These are phyloP conservation scores for Polyporus tsugae DNA, from an alignment of 1,284 basidiomycete genomes.

Conservation along the genomic window DNA sequence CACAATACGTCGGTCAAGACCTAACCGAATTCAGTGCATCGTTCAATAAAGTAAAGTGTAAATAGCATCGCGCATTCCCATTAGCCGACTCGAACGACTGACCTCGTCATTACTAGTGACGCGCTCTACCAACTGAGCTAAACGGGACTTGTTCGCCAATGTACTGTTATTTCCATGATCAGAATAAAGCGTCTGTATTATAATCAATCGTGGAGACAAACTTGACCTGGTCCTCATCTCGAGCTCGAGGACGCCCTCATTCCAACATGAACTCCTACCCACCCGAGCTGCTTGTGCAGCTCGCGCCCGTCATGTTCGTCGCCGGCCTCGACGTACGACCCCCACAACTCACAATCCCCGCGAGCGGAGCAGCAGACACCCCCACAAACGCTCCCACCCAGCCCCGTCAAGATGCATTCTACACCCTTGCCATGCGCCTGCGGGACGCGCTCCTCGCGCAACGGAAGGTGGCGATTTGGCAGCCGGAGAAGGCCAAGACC, in stretches of 20 bases:
- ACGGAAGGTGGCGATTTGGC: constrained; percentile 69
- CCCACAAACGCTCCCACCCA: constrained; percentile 19
- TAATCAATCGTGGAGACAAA: too few species aligned
- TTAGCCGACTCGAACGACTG: constrained; percentile 63
- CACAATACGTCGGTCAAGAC: too few species aligned
- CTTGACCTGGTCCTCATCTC: too few species aligned
- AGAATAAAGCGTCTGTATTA: too few species aligned
- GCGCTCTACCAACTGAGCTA: constrained; percentile 65
- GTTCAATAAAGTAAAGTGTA: too few species aligned
- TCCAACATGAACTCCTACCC: constrained; percentile 88
- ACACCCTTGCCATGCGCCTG: constrained; percentile 59
- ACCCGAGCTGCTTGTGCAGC: constrained; percentile 82
- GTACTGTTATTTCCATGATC: neutral
- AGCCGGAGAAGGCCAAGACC: constrained; percentile 69
- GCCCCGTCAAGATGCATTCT: constrained; percentile 65
- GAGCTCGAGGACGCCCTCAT: neutral
- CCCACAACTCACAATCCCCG: constrained; percentile 31
- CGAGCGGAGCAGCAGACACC: constrained; percentile 30
- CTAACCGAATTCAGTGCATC: neutral
- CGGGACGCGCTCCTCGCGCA: constrained; percentile 70
- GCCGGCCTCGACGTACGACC: constrained; percentile 72
- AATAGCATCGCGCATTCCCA: too few species aligned
- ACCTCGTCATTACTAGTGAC: constrained; percentile 52
- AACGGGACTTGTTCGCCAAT: constrained; percentile 33
- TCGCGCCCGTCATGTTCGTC: constrained; percentile 92